Conservation (phyloP, 805 yeast species). For the Ogataea dorogensis region DNA sequence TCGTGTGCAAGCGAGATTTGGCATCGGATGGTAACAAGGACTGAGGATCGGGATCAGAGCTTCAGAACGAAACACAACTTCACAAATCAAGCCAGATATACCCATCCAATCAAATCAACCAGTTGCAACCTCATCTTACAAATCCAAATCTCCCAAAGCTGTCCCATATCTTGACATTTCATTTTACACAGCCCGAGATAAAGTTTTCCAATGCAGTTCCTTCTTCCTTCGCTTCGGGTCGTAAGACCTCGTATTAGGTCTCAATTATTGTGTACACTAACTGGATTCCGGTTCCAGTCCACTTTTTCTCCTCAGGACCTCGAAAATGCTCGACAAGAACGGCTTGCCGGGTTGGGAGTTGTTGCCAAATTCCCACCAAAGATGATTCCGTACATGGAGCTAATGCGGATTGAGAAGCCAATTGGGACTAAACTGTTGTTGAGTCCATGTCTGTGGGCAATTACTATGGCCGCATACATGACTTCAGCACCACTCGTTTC, state of each 20-base stretch:
- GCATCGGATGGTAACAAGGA: too few species aligned
- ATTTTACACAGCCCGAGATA: conserved; percentile 2
- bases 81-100: too few species aligned
- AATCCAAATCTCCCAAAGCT: background rate
- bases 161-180: background rate
- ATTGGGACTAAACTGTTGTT: conserved; percentile 87
- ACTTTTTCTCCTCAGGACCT: conserved; percentile 41
- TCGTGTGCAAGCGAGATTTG: conserved; percentile 6
- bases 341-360: conserved; percentile 47
- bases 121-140: background rate
- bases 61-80: too few species aligned
- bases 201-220: conserved; percentile 1
- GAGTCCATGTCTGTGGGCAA: conserved; percentile 90
- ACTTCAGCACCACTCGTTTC: conserved; percentile 65
- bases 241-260: conserved; percentile 4
- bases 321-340: conserved; percentile 49
- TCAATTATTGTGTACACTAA: conserved; percentile 1
- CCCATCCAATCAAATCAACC: background rate
- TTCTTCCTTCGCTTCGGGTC: conserved; percentile 4
- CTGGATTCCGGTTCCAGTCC: conserved; percentile 11
- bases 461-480: conserved; percentile 81
- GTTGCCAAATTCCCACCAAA: conserved; percentile 64
- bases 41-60: background rate
- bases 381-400: conserved; percentile 86
- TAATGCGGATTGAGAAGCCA: conserved; percentile 91